A percentile compares a stretch with the other conserved stretches of the same genome.
phyloP scores from a whole-genome alignment of 2,329 filamentous ascomycete species.

The Golovinomyces cichoracearum region DNA sequence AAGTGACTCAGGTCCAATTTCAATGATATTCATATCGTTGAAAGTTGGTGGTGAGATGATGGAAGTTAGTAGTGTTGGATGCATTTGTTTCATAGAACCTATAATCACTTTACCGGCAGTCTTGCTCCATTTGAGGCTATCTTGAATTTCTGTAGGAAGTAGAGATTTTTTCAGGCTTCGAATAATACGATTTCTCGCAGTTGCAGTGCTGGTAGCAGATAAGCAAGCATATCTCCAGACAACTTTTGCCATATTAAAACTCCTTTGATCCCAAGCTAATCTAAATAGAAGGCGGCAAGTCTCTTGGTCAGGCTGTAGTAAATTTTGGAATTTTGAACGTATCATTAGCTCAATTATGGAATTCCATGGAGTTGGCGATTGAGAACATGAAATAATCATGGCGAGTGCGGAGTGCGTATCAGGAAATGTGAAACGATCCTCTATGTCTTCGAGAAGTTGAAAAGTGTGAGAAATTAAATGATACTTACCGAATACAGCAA shows the following conservation, averaged over 20 bases:
- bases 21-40: no score
- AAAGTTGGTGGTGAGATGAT: background rate
- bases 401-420: constrained; percentile 7
- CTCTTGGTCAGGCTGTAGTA: background rate
- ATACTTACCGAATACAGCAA: constrained; percentile 13
- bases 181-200: constrained; percentile 5
- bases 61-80: background rate
- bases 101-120: constrained; percentile 3
- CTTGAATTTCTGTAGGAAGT: background rate
- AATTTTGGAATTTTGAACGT: constrained; percentile 2
- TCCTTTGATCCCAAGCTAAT: constrained; percentile 16
- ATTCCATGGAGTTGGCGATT: constrained; percentile 4
- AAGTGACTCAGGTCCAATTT: background rate
- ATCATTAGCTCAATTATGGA: constrained; percentile 6
- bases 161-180: constrained; percentile 3
- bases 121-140: background rate
- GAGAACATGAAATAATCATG: constrained; percentile 8
- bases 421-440: constrained; percentile 4
- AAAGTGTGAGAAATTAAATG: constrained; percentile 8
- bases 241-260: constrained; percentile 20
- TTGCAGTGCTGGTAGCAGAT: constrained; percentile 11
- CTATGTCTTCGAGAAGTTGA: constrained; percentile 9
- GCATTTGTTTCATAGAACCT: background rate
- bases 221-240: constrained; percentile 24
- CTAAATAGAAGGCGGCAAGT: constrained; percentile 19